These are phyloP conservation scores for Nelumbo lutea DNA, from an alignment of 164 flowering plant genomes.

Conservation along the genomic window DNA sequence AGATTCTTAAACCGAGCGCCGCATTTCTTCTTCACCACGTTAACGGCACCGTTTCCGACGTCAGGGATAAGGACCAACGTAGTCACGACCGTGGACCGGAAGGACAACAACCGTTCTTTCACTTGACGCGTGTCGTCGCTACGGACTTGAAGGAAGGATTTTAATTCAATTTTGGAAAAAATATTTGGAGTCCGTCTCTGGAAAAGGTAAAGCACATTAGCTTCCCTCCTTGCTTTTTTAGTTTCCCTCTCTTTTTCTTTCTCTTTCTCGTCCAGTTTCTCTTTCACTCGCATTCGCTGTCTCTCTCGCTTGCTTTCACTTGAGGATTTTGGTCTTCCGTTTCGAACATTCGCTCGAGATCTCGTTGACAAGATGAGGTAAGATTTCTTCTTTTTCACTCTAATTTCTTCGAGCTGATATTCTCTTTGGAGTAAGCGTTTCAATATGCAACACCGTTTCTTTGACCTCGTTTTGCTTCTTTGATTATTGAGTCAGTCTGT, in stretches of 20 bases:
- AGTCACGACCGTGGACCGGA: constrained; percentile 8
- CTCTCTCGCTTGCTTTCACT: constrained; percentile 8
- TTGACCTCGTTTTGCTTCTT: too few species aligned
- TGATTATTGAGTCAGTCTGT: too few species aligned
- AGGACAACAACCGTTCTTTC: not conserved
- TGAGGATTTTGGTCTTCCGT: constrained; percentile 22
- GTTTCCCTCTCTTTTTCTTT: not conserved
- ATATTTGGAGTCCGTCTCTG: constrained; percentile 23
- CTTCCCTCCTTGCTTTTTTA: not conserved
- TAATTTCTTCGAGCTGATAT: not conserved
- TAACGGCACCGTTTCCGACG: not conserved
- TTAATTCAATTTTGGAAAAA: constrained; percentile 7
- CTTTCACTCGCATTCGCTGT: constrained; percentile 7
- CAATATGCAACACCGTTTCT: too few species aligned
- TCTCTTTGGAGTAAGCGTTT: too few species aligned
- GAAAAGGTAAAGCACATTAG: constrained; percentile 8
- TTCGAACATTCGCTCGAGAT: constrained; percentile 18
- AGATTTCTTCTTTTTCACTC: not conserved
- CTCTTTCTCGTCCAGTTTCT: not conserved
- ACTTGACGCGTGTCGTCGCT: constrained; percentile 6
- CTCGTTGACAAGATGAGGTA: constrained; percentile 4
- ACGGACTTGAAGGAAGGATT: constrained; percentile 20
- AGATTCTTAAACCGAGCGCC: constrained; percentile 1
- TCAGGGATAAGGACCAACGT: not conserved
- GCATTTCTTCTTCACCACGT: not conserved